Conservation (phyloP, 768 basidiomycete species). For the Calocybe cyanea region DNA sequence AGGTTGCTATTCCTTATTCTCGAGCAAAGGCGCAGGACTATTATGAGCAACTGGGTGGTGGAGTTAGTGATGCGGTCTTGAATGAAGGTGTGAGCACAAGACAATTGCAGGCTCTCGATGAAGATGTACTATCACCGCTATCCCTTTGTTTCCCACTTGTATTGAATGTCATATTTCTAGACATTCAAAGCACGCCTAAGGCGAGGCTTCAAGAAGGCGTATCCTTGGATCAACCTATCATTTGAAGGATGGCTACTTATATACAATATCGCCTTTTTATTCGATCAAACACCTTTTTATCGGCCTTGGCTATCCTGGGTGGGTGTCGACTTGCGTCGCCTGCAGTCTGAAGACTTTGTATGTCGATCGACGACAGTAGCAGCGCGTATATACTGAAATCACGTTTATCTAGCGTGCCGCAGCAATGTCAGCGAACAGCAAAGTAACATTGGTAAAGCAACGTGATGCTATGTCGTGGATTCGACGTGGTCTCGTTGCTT, state of each 20-base stretch:
- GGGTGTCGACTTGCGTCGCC: conserved; percentile 76
- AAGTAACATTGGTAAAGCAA: conserved; percentile 22
- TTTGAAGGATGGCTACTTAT: conserved; percentile 81
- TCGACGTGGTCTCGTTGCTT: conserved; percentile 42
- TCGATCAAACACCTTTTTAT: conserved; percentile 81
- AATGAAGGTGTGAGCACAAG: conserved; percentile 47
- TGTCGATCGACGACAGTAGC: conserved; percentile 22
- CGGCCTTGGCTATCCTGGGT: conserved; percentile 91
- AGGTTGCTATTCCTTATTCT: conserved; percentile 89
- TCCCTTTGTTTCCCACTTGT: conserved; percentile 5
- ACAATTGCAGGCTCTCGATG: conserved; percentile 42
- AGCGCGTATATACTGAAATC: conserved; percentile 1
- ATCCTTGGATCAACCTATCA: conserved; percentile 76
- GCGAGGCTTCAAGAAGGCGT: conserved; percentile 63
- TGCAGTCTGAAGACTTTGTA: conserved; percentile 78
- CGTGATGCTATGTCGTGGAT: conserved; percentile 40
- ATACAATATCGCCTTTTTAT: conserved; percentile 88
- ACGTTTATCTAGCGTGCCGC: conserved; percentile 37
- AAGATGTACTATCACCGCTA: conserved; percentile 40
- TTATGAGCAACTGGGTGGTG: conserved; percentile 87
- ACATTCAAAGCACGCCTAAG: conserved; percentile 50
- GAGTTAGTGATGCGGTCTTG: conserved; percentile 60
- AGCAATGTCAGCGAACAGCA: conserved; percentile 28
- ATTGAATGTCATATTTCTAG: conserved; percentile 27
- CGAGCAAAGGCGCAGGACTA: conserved; percentile 88